Percentiles rank a stretch among this genome's conserved stretches.
These are phyloP conservation scores for Blumeria hordei DNA, from an alignment of 2,329 filamentous ascomycete genomes.

Conservation along the genomic window DNA sequence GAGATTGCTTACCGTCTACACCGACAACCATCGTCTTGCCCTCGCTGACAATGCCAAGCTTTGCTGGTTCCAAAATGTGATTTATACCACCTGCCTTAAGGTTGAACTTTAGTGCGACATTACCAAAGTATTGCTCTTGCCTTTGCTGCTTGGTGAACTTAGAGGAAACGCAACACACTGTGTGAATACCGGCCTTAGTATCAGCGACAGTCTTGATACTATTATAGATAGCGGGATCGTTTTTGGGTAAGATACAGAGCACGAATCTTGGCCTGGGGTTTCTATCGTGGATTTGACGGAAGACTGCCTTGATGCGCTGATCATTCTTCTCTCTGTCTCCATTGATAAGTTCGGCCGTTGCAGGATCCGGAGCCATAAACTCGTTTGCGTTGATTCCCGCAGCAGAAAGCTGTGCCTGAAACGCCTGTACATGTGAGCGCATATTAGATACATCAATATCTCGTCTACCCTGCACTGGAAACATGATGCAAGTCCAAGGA, in stretches of 20 bases:
- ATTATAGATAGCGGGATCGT: slow-evolving; percentile 5
- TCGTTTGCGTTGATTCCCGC: slow-evolving; percentile 1
- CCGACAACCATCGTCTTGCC: slow-evolving; percentile 38
- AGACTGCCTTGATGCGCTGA: not conserved
- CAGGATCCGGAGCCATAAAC: slow-evolving; percentile 1
- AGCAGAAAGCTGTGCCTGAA: slow-evolving; percentile 1
- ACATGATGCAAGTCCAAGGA: slow-evolving; percentile 19
- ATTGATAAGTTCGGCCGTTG: not conserved
- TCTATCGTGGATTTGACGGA: not conserved
- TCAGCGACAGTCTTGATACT: slow-evolving; percentile 5
- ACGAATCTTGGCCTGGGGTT: slow-evolving; percentile 3
- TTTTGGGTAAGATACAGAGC: slow-evolving; percentile 5
- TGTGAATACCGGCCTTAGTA: slow-evolving; percentile 5
- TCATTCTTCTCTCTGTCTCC: slow-evolving; percentile 1
- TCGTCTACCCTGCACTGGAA: not conserved
- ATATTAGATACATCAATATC: not conserved
- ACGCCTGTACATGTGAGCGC: not conserved
- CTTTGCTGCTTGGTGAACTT: slow-evolving; percentile 6
- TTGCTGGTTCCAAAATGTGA: slow-evolving; percentile 29
- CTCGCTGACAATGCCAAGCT: slow-evolving; percentile 34
- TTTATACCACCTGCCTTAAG: slow-evolving; percentile 50
- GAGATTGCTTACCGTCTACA: slow-evolving; percentile 28
- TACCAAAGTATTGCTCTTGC: slow-evolving; percentile 30
- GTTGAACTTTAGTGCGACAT: slow-evolving; percentile 55
- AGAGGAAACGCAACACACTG: slow-evolving; percentile 3